Evolutionary conservation across 345 rosid species (phyloP).

Genomic region (Arabis alpina): DNA sequence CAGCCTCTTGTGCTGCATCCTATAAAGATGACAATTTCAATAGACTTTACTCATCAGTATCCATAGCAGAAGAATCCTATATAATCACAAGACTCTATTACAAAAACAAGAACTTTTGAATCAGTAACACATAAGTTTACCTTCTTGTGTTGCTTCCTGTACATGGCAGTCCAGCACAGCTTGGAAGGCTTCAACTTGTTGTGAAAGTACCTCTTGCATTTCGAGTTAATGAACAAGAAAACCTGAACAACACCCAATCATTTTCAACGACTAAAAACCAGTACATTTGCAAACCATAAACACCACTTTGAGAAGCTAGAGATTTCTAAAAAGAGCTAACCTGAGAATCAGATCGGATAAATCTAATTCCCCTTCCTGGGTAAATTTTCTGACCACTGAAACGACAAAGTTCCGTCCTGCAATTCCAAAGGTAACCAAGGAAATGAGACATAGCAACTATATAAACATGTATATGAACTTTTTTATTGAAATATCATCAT

Average conservation of each 20-base stretch:
- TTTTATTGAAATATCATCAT: neutral
- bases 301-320: neutral
- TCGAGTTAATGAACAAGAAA: conserved; percentile 84
- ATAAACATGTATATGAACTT: neutral
- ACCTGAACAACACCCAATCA: conserved; percentile 50
- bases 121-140: conserved; percentile 27
- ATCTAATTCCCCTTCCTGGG: conserved; percentile 48
- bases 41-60: neutral
- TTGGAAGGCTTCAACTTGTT: conserved; percentile 90
- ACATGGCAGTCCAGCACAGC: conserved; percentile 87
- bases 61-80: neutral
- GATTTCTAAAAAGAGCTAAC: neutral
- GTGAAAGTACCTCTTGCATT: conserved; percentile 95
- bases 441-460: neutral
- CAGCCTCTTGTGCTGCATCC: conserved; percentile 79
- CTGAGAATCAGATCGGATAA: conserved; percentile 49
- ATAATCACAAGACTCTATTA: no score
- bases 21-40: neutral
- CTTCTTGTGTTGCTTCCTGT: conserved; percentile 84
- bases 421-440: neutral
- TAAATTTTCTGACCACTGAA: conserved; percentile 50
- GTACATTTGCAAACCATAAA: neutral
- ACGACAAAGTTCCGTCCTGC: conserved; percentile 48
- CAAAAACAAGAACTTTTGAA: neutral
- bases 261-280: neutral